Base-by-base conservation (phyloP, 164 flowering plant species). In the Berberis thunbergii region DNA sequence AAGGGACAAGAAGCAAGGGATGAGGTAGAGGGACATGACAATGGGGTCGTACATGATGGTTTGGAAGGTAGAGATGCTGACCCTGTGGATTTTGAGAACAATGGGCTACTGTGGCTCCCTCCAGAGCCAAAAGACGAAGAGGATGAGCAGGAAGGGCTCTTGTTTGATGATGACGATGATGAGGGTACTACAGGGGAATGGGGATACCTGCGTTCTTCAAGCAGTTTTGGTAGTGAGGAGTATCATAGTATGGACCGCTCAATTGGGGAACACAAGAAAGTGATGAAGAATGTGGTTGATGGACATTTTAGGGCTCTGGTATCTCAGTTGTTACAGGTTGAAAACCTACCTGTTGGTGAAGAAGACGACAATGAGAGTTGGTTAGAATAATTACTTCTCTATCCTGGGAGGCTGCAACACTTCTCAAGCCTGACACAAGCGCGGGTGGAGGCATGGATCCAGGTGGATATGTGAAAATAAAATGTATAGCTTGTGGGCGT, bases 391-490 rank as follows among this genome's bases (percentile, higher is more conserved):
- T 95, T 57, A 87, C 92, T 49, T 82, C 88, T 43, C 73, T 95
- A 68, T 91, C 99, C 7, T 95, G 96, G 97, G 99, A 95, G 70
- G 99, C 96, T 70, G 97, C 98, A 3, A 82, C 91, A 41, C 78
- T 88, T 42, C 75, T 95, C 64, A 95, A 95, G 80, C 99, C 98
- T 60, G 99, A 95, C 67, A 95, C 70, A 49, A 95, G 99, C 80
- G 81, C 72, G 72, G 81, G 97, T 65, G 97, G 96, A 57, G 98
- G 96, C 67, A 95, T 95, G 99, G 99, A 95, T 70, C 99, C 99
- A 11, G 99, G 92, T 69, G 97, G 97, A 38, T 91, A 95, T 75
- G 99, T 91, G 62, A 95, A 95, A 68, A 85, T 91, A 26, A 95
- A 95, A 73, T 95, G 99, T 77, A 54, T 95, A 64, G 98, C 98